These are phyloP conservation scores for Neonectria punicea DNA, from an alignment of 2,329 filamentous ascomycete genomes.

Conservation along the genomic window DNA sequence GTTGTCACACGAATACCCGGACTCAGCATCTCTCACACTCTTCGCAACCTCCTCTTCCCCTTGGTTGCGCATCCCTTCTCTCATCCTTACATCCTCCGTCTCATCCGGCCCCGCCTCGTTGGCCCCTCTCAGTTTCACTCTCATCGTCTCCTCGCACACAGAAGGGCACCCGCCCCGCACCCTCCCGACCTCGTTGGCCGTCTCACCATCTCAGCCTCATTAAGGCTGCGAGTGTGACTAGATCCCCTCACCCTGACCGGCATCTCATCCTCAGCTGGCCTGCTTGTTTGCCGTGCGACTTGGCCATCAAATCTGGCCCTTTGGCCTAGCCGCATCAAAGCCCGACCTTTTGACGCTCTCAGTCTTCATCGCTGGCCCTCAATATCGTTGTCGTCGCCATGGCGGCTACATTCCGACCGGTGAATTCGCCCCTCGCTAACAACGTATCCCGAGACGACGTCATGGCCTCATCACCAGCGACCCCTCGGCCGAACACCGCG, in stretches of 20 bases:
- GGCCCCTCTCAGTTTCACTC: conserved; percentile 21
- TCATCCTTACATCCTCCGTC: conserved; percentile 25
- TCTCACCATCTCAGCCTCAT: conserved; percentile 44
- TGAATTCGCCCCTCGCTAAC: conserved; percentile 55
- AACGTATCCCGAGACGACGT: conserved; percentile 48
- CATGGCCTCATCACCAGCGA: conserved; percentile 51
- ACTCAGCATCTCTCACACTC: conserved; percentile 34
- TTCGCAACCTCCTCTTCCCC: conserved; percentile 23
- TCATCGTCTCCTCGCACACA: conserved; percentile 27
- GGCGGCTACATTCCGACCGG: conserved; percentile 61
- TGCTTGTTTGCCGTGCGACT: conserved; percentile 36
- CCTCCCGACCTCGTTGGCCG: conserved; percentile 30
- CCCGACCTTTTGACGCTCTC: conserved; percentile 9
- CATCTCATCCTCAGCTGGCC: conserved; percentile 24
- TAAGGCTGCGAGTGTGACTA: conserved; percentile 34
- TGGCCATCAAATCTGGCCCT: conserved; percentile 12
- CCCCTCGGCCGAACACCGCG: conserved; percentile 50
- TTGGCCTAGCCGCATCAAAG: conserved; percentile 18
- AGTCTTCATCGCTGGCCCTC: conserved; percentile 16
- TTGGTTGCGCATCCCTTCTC: conserved; percentile 18
- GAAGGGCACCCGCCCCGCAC: conserved; percentile 35
- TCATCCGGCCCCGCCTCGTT: conserved; percentile 33
- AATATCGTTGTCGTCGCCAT: conserved; percentile 46
- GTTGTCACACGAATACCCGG: conserved; percentile 34
- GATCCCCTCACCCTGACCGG: conserved; percentile 9